Base-by-base conservation (phyloP, 805 yeast species). In the Pichia heedii region DNA sequence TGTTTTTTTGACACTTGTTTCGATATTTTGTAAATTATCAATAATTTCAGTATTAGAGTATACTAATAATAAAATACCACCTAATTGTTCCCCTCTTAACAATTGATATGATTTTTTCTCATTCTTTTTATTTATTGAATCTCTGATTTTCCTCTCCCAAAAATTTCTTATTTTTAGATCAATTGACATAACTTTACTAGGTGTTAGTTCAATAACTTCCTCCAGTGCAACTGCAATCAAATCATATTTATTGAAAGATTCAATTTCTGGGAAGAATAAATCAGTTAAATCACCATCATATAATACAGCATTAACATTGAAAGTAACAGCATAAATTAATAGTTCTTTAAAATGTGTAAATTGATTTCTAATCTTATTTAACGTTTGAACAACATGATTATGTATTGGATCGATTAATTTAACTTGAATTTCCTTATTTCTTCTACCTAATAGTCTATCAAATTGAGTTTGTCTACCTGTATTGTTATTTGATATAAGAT, bases 211-310 rank as follows among this genome's bases (percentile, higher is more conserved):
- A 12, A 88, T 79, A 29, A 89, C 80, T 55, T 93, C 98, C 60
- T 93, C 95, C 33, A 93, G 67, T 2, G 96, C 97, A 49, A 93
- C 70, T 1, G 81, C 82, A 19, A 85, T 79, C 2, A 89, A 60
- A 54, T 90, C 96, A 43, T 63, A 62, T 32, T 84, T 76, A 26
- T 61, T 48, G 22, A 57, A 55, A n/a, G 59, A 59, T 5, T 61
- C 54, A 12, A 58, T 54, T 36, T 54, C 52, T 0, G 81, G 79
- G 46, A 68, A 75, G 3, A 76, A 36, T 71, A 78, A 72, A 6
- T 58, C 54, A 6, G 54, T 52, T 9, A 76, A 55, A 48, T 66
- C 67, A 1, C 69, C 75, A 12, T 69, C 69, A 43, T 57, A 62
- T 30, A 62, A 50, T n/a, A 64, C 61, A 0, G 77, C 81, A 57